Percentiles rank a stretch among this genome's conserved stretches.
These are phyloP conservation scores for Solanum peruvianum DNA, from an alignment of 257 asterid genomes.

Conservation along the genomic window DNA sequence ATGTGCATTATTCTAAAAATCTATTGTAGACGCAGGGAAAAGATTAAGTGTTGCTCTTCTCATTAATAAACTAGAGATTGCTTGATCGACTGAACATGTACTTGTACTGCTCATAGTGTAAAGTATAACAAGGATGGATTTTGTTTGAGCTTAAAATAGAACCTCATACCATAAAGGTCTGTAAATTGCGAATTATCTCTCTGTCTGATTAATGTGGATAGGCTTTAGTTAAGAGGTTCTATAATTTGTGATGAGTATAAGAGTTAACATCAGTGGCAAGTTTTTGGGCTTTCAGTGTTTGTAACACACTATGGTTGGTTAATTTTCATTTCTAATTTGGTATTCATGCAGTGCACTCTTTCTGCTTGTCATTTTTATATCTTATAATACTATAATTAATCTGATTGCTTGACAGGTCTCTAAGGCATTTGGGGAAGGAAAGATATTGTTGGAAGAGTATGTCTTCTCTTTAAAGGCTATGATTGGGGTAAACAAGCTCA, in stretches of 20 bases:
- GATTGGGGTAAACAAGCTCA: slow-evolving; percentile 42
- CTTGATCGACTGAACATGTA: neutral
- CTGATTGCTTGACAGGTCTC: slow-evolving; percentile 31
- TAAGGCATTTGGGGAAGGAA: slow-evolving; percentile 36
- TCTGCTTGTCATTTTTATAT: neutral
- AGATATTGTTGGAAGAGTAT: slow-evolving; percentile 37
- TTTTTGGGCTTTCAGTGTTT: neutral
- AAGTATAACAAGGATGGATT: neutral
- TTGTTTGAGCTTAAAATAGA: neutral
- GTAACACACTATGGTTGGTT: neutral
- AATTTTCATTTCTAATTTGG: neutral
- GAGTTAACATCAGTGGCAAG: neutral
- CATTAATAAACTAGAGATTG: neutral
- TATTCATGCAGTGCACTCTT: neutral
- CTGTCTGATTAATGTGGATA: neutral
- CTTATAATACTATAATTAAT: neutral
- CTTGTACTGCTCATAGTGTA: neutral
- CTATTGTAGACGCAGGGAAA: neutral
- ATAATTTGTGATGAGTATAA: neutral
- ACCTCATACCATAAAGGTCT: neutral
- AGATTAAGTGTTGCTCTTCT: neutral
- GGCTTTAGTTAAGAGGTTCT: neutral
- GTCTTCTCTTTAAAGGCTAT: slow-evolving; percentile 41
- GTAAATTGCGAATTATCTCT: neutral
- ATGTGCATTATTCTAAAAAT: neutral